A percentile compares a stretch with the other conserved stretches of the same genome.
phyloP scores from a whole-genome alignment of 305 asterid genomes.

The Fraxinus greggii region DNA sequence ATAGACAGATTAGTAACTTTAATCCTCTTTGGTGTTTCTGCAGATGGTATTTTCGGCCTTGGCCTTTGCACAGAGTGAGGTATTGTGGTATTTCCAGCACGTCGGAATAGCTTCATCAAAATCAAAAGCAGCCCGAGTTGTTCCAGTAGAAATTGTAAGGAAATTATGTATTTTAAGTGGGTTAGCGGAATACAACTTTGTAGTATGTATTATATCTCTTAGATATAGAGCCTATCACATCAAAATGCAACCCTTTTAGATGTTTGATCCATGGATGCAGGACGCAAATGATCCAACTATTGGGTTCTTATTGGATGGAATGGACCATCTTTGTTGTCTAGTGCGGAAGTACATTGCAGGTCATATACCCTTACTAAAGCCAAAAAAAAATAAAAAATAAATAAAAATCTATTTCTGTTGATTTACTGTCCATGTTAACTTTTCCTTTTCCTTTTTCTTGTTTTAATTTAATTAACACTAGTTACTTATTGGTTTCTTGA shows the following conservation, averaged over 20 bases:
- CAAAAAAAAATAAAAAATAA: neutral
- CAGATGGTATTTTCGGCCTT: slow-evolving; percentile 99
- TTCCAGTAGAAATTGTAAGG: slow-evolving; percentile 92
- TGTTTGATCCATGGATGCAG: slow-evolving; percentile 44
- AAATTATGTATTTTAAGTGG: slow-evolving; percentile 1
- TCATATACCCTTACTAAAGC: slow-evolving; percentile 34
- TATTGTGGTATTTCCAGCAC: slow-evolving; percentile 94
- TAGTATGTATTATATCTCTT: slow-evolving; percentile 16
- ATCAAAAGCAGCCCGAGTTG: slow-evolving; percentile 70
- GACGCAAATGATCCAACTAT: slow-evolving; percentile 98
- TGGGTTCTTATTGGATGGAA: slow-evolving; percentile 92
- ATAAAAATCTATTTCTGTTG: neutral
- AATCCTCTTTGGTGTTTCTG: slow-evolving; percentile 33
- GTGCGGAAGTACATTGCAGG: slow-evolving; percentile 99
- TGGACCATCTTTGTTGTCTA: slow-evolving; percentile 92
- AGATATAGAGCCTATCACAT: neutral
- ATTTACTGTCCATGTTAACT: slow-evolving; percentile 15
- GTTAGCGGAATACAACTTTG: slow-evolving; percentile 4
- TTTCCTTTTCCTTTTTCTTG: neutral
- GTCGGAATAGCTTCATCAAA: slow-evolving; percentile 80
- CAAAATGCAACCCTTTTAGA: slow-evolving; percentile 5
- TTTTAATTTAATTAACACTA: neutral
- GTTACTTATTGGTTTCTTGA: slow-evolving; percentile 14
- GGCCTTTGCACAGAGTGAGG: slow-evolving; percentile 98
- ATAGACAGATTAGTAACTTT: slow-evolving; percentile 13